Evolutionary conservation across 495 filamentous ascomycete genomes (phyloP), one percentile per base, ranked within the genome.

Genomic region (Lasiosphaeria miniovina): DNA sequence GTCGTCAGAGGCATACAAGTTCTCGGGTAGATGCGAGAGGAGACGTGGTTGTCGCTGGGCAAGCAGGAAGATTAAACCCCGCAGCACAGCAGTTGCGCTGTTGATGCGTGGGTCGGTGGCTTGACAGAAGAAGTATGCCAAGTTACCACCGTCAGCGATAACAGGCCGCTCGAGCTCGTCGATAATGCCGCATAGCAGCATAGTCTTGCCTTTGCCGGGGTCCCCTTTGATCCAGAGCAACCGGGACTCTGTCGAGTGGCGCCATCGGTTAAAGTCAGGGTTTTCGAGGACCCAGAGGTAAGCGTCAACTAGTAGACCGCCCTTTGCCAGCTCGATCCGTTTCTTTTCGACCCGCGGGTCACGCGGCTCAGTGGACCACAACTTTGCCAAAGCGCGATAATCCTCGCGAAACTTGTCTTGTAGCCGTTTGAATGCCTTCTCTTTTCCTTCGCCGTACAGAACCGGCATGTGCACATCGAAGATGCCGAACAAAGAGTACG

Each of bases 141-240:
- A 49, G 4, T 36, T 36, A 49, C 36, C 24, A 36, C 35, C 52
- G 10, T 32, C 33, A 17, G 43, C 24, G 45, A 14, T 52, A 10
- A 38, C 36, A 10, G n/a, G 35, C 36, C 50, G 14, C 32, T 62
- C 51, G 33, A 79, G 56, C 17, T 78, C 65, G 24, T 78, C 59
- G 33, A 78, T 73, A 36, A 80, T 74, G 8, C 74, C 74, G 33
- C 65, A 74, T 9, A 82, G 53, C 0, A 81, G 67, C 79, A 82
- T 82, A 3, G 77, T 81, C 69, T 81, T 81, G 38, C 78, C 76
- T 57, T 74, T 80, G n/a, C 77, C 78, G 12, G 53, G 53, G 40
- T 55, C 53, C 4, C 53, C 53, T 15, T 55, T 55, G 35, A 55
- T 55, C 53, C 76, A 81, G 36, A 82, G 72, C 32, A 79, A 61